Conservation (phyloP, 306 rosid genomes). For the Cercis canadensis region DNA sequence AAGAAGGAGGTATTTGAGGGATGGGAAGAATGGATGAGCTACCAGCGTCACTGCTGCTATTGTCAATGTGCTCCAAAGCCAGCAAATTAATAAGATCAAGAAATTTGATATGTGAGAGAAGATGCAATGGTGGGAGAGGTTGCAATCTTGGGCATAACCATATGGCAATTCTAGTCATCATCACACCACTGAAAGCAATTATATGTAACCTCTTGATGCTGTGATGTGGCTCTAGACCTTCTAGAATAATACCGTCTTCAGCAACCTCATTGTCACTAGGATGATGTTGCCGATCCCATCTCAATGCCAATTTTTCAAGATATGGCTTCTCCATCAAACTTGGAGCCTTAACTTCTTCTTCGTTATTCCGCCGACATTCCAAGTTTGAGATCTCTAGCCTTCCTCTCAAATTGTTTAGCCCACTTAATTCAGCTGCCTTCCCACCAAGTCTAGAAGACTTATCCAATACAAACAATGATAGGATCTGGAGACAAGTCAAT, state of each 20-base stretch:
- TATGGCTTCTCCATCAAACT: conserved; percentile 9
- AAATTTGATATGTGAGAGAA: too few relatives aligned
- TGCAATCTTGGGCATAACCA: not conserved
- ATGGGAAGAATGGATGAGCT: not conserved
- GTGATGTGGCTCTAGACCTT: too few relatives aligned
- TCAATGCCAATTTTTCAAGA: not conserved
- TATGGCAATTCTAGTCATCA: not conserved
- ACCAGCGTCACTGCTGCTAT: not conserved
- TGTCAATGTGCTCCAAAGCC: too few relatives aligned
- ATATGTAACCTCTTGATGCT: not conserved
- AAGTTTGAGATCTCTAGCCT: not conserved
- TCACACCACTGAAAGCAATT: not conserved
- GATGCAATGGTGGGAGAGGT: not conserved
- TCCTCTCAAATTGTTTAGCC: conserved; percentile 6
- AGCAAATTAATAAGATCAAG: too few relatives aligned
- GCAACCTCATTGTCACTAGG: not conserved
- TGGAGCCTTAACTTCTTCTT: not conserved
- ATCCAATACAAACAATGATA: not conserved
- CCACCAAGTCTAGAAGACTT: not conserved
- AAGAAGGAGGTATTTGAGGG: not conserved
- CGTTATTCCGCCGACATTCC: not conserved
- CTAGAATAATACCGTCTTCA: not conserved
- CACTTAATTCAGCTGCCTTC: not conserved
- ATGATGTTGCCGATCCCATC: not conserved
- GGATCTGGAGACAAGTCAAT: conserved; percentile 17